phyloP scores from a whole-genome alignment of 2,329 filamentous ascomycete species.

The Fusarium aywerte region DNA sequence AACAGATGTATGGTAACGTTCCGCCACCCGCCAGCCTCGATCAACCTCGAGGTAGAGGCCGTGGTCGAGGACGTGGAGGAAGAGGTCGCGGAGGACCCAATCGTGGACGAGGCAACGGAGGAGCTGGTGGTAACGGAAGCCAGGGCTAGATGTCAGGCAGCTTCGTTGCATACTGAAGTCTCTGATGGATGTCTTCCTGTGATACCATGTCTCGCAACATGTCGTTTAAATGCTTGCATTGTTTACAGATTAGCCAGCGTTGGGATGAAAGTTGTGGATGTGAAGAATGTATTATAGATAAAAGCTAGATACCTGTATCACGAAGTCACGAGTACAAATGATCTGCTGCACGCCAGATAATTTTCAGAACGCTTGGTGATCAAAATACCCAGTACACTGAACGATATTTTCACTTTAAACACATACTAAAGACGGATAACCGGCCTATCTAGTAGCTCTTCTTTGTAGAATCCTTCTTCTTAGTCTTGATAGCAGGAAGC shows the following conservation, averaged over 20 bases:
- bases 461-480: constrained; percentile 52
- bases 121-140: constrained; percentile 28
- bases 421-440: not conserved
- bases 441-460: constrained; percentile 34
- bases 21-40: constrained; percentile 70
- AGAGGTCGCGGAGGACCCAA: constrained; percentile 52
- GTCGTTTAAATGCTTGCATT: constrained; percentile 14
- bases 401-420: constrained; percentile 35
- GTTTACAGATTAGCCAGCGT: constrained; percentile 10
- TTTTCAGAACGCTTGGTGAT: not conserved
- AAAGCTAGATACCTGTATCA: constrained; percentile 38
- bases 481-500: constrained; percentile 74
- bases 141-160: constrained; percentile 37
- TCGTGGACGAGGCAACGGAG: constrained; percentile 50
- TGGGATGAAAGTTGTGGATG: constrained; percentile 12
- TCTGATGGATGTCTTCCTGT: constrained; percentile 3
- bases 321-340: constrained; percentile 38
- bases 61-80: constrained; percentile 55
- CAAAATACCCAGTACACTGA: constrained; percentile 25
- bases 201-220: constrained; percentile 13
- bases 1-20: constrained; percentile 63
- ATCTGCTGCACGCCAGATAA: constrained; percentile 1
- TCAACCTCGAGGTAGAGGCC: constrained; percentile 53
- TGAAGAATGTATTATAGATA: constrained; percentile 42
- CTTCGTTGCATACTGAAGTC: not conserved